Percentiles rank a stretch among this genome's conserved stretches.
Conservation (phyloP, 352 stramenopile species). For the Phytophthora cryptogea region DNA sequence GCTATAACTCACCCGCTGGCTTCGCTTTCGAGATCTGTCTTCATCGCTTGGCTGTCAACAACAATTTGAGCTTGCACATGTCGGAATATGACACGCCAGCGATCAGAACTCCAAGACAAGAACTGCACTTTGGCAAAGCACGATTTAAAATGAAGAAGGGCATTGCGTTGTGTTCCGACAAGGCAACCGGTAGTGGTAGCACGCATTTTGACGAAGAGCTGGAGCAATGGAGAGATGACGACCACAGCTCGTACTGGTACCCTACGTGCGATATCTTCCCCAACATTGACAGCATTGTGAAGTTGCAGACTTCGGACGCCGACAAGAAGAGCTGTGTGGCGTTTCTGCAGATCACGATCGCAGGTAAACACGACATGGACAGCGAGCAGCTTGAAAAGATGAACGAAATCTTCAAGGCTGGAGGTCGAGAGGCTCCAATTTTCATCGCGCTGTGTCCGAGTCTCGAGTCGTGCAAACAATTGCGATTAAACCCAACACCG, state of each 20-base stretch:
- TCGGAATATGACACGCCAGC: constrained; percentile 14
- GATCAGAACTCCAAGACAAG: constrained; percentile 5
- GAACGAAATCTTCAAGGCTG: too few relatives aligned
- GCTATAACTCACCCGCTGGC: constrained; percentile 13
- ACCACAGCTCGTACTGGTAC: not conserved
- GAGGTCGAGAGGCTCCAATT: too few relatives aligned
- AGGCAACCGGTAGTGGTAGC: constrained; percentile 3
- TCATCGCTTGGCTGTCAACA: constrained; percentile 12
- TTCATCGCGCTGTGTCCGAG: too few relatives aligned
- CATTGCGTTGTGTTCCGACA: constrained; percentile 18
- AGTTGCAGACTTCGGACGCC: too few relatives aligned
- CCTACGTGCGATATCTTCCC: too few relatives aligned
- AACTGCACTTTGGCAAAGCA: constrained; percentile 2
- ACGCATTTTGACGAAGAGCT: not conserved
- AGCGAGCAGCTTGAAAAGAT: too few relatives aligned
- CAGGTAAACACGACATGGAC: too few relatives aligned
- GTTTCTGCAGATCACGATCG: too few relatives aligned
- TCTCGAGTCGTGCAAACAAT: too few relatives aligned
- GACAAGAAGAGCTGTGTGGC: too few relatives aligned
- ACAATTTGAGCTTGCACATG: constrained; percentile 9
- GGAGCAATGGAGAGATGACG: constrained; percentile 14
- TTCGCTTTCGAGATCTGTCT: constrained; percentile 17
- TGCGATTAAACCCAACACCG: too few relatives aligned
- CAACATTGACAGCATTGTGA: too few relatives aligned
- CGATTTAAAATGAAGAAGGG: constrained; percentile 9